Evolutionary conservation across 208 protist species (phyloP), one percentile per base, ranked within the genome.

Genomic region (Porcisia deanei): DNA sequence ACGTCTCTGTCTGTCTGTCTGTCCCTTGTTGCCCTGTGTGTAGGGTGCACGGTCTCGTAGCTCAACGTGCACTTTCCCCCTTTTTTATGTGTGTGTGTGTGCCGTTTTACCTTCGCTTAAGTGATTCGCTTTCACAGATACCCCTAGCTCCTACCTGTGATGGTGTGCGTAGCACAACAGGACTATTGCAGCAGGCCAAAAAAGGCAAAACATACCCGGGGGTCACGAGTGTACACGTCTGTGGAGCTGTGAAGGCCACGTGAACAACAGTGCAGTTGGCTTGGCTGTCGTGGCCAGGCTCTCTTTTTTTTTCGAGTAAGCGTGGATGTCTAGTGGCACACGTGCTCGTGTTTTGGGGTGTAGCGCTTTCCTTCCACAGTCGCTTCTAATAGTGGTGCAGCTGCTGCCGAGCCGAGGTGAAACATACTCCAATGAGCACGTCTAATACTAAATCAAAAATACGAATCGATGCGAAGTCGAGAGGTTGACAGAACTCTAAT

Each of bases 21-120:
- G 41, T 43, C 47, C 37, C 37, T 12, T 49, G 18, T 14, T 22
- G 63, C 41, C 10, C 18, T 67, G 16, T 18, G 2, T 63, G 60
- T 59, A 14, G 41, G 39, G 41, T 45, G 20, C 22, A 49, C 41
- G 4, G 63, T 7, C 18, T 52, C 16, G 41, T n/a, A 49, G 1
- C 20, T n/a, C 63, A 25, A 20, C 10, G 37, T n/a, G 60, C 7
- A 6, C 6, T 58, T 30, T n/a, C 76, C 76, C 68, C 69, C 37
- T 58, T 77, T n/a, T 58, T 74, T 10, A 34, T 45, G 25, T 60
- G 7, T 52, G 10, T 12, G 8, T 52, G 47, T 12, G 47, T 52
- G 8, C 45, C 14, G 22, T 57, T 18, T 34, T 80, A 63, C 73
- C 63, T 55, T 67, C 64, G 73, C 47, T 75, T 79, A 83, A 79